Evolutionary conservation across 177 flowering plant genomes (phyloP).

Genomic region (Telopea speciosissima): DNA sequence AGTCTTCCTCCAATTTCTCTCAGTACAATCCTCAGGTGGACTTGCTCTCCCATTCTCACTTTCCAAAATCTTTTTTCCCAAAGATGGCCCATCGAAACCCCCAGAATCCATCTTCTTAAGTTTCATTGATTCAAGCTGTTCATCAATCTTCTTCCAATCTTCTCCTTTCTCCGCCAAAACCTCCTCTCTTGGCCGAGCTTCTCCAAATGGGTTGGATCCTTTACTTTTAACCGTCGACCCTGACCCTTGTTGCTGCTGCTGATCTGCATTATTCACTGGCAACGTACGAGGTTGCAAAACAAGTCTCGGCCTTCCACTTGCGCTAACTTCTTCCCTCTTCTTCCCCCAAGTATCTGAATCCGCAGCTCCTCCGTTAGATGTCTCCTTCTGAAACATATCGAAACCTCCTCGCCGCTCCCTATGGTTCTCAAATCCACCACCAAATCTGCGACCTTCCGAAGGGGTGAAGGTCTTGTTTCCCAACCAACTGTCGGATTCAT

Average conservation of each 20-base stretch:
- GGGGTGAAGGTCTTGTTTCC: slow-evolving; percentile 49
- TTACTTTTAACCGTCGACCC: slow-evolving; percentile 29
- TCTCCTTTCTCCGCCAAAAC: slow-evolving; percentile 87
- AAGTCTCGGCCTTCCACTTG: slow-evolving; percentile 54
- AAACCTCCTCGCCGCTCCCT: slow-evolving; percentile 29
- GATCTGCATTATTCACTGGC: slow-evolving; percentile 36
- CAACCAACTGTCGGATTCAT: slow-evolving; percentile 74
- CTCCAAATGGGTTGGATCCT: slow-evolving; percentile 77
- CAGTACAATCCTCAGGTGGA: slow-evolving; percentile 25
- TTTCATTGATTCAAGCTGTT: slow-evolving; percentile 62
- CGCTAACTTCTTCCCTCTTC: slow-evolving; percentile 32
- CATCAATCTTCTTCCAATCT: slow-evolving; percentile 90
- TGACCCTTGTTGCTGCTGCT: slow-evolving; percentile 13
- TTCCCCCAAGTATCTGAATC: slow-evolving; percentile 42
- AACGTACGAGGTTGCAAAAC: slow-evolving; percentile 70
- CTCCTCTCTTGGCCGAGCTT: slow-evolving; percentile 91
- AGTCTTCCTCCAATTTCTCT: slow-evolving; percentile 65
- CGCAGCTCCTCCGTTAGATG: slow-evolving; percentile 24
- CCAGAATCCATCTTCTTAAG: slow-evolving; percentile 35
- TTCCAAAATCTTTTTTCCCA: slow-evolving; percentile 42
- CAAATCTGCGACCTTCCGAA: slow-evolving; percentile 37
- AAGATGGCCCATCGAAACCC: slow-evolving; percentile 20
- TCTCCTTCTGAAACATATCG: slow-evolving; percentile 26
- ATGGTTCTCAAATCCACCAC: slow-evolving; percentile 29
- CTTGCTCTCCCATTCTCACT: slow-evolving; percentile 33